Percentiles rank a stretch among this genome's conserved stretches.
Conservation (phyloP, 2,329 filamentous ascomycete species). For the Anthostomella pinea region DNA sequence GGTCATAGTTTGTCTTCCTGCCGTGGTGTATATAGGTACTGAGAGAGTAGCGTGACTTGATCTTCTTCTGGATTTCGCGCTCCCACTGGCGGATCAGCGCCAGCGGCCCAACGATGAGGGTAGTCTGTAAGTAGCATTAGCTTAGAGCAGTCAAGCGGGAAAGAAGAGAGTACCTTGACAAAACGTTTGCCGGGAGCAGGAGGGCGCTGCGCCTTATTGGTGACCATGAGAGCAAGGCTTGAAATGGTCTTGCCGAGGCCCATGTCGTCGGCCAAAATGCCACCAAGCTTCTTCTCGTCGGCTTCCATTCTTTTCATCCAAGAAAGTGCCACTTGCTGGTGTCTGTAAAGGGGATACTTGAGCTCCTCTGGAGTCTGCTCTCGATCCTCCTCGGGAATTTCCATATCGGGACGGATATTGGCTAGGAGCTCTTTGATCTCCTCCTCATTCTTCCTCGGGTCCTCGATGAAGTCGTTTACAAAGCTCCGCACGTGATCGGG, state of each 20-base stretch:
- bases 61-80: conserved; percentile 70
- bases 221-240: conserved; percentile 72
- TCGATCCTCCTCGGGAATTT: conserved; percentile 58
- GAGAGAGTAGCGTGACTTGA: conserved; percentile 58
- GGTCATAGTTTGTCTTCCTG: conserved; percentile 57
- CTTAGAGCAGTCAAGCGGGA: background rate
- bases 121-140: conserved; percentile 50
- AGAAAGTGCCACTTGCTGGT: conserved; percentile 74
- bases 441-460: conserved; percentile 45
- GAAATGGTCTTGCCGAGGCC: conserved; percentile 83
- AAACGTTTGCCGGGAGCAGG: conserved; percentile 47
- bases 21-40: conserved; percentile 69
- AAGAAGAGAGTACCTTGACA: conserved; percentile 25
- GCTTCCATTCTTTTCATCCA: conserved; percentile 77
- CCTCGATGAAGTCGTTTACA: conserved; percentile 35
- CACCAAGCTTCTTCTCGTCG: conserved; percentile 69
- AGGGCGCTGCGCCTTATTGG: conserved; percentile 35
- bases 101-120: conserved; percentile 78
- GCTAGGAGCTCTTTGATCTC: conserved; percentile 68
- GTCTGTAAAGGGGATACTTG: conserved; percentile 68
- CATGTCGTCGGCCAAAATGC: conserved; percentile 80
- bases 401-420: conserved; percentile 71
- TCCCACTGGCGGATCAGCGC: conserved; percentile 83
- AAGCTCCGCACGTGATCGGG: conserved; percentile 32
- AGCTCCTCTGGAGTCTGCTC: conserved; percentile 69